Evolutionary conservation across 495 filamentous ascomycete species (phyloP).

Genomic region (Aspergillus baeticus): DNA sequence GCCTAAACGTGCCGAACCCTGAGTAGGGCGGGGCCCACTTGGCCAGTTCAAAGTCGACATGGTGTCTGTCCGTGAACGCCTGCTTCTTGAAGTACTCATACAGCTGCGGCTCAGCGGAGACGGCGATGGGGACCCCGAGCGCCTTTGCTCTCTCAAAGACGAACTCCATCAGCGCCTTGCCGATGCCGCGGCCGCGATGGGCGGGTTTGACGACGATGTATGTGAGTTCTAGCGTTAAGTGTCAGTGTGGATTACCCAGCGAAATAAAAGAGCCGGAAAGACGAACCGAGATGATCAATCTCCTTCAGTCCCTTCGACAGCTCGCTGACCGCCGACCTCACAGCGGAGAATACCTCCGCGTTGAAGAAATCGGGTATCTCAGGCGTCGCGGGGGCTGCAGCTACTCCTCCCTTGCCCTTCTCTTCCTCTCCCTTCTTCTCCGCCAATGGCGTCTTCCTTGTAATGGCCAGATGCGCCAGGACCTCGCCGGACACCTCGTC

Average conservation of each 20-base stretch:
- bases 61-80: constrained; percentile 18
- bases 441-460: not conserved
- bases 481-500: constrained; percentile 17
- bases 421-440: not conserved
- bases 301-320: constrained; percentile 9
- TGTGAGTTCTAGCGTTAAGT: constrained; percentile 18
- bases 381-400: not conserved
- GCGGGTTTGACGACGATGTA: constrained; percentile 21
- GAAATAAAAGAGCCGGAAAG: not conserved
- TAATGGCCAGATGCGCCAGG: constrained; percentile 21
- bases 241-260: not conserved
- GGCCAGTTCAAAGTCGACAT: constrained; percentile 23
- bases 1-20: constrained; percentile 22
- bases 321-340: constrained; percentile 1
- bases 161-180: constrained; percentile 13
- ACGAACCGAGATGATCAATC: constrained; percentile 18
- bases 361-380: constrained; percentile 17
- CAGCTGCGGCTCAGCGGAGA: constrained; percentile 19
- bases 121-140: constrained; percentile 7
- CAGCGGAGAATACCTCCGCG: constrained; percentile 10
- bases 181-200: constrained; percentile 17
- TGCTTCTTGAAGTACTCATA: constrained; percentile 17
- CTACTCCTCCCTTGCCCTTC: too few species aligned
- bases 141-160: constrained; percentile 15
- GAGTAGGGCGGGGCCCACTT: constrained; percentile 20